A percentile compares a stretch with the other conserved stretches of the same genome.
Conservation (phyloP, 805 yeast species). For the Kodamaea restingae region DNA sequence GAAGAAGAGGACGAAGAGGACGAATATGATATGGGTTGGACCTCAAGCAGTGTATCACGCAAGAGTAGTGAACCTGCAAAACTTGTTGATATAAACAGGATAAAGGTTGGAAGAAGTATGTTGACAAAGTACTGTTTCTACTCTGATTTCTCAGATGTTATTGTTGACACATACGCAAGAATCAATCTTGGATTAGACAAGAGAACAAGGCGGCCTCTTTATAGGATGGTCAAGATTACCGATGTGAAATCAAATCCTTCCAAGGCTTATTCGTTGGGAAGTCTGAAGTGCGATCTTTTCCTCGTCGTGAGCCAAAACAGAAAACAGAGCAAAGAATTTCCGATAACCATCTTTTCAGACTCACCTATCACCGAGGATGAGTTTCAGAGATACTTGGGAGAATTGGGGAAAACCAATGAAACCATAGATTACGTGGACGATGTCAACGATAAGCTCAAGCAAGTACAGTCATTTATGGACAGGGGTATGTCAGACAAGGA, state of each 20-base stretch:
- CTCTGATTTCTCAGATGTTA: slow-evolving; percentile 69
- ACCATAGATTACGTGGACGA: slow-evolving; percentile 60
- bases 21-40: slow-evolving; percentile 22
- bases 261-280: slow-evolving; percentile 40
- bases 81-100: slow-evolving; percentile 62
- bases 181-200: slow-evolving; percentile 74
- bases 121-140: slow-evolving; percentile 74
- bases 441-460: slow-evolving; percentile 59
- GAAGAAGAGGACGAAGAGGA: slow-evolving; percentile 36
- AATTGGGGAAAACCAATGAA: slow-evolving; percentile 55
- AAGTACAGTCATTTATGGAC: slow-evolving; percentile 58
- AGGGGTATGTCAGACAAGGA: slow-evolving; percentile 68
- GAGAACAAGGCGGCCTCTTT: slow-evolving; percentile 58
- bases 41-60: slow-evolving; percentile 1
- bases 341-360: slow-evolving; percentile 78
- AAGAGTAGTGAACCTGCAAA: slow-evolving; percentile 42
- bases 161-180: slow-evolving; percentile 74
- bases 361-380: slow-evolving; percentile 67
- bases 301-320: slow-evolving; percentile 80
- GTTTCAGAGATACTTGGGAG: slow-evolving; percentile 61
- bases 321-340: slow-evolving; percentile 66
- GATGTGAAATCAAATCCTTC: slow-evolving; percentile 47
- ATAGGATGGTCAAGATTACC: slow-evolving; percentile 80
- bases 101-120: slow-evolving; percentile 73
- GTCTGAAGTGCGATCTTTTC: slow-evolving; percentile 45